phyloP scores from a whole-genome alignment of 2,329 filamentous ascomycete genomes.

The Colletotrichum sp. region DNA sequence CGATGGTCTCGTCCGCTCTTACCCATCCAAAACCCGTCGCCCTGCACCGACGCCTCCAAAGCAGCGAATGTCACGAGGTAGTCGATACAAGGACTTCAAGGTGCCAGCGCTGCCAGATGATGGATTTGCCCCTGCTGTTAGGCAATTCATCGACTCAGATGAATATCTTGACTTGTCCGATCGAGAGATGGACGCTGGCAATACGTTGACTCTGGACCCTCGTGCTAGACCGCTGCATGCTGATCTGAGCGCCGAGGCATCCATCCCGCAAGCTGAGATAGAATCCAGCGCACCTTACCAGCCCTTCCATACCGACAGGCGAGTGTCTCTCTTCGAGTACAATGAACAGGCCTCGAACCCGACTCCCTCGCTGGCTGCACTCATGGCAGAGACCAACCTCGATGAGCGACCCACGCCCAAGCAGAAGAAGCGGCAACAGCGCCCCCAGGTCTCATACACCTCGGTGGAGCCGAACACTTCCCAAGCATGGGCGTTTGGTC shows the following conservation, averaged over 20 bases:
- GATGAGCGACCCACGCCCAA: constrained; percentile 41
- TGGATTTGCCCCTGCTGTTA: constrained; percentile 59
- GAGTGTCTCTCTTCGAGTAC: constrained; percentile 80
- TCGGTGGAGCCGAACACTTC: constrained; percentile 13
- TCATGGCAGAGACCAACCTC: constrained; percentile 45
- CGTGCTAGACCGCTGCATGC: constrained; percentile 40
- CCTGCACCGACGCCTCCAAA: constrained; percentile 58
- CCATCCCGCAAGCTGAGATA: constrained; percentile 81
- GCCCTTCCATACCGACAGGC: constrained; percentile 90
- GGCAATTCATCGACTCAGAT: constrained; percentile 61
- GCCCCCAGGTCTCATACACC: constrained; percentile 19
- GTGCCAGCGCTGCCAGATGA: constrained; percentile 68
- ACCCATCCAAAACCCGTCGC: constrained; percentile 62
- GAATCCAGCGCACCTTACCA: constrained; percentile 96
- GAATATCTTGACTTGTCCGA: constrained; percentile 60
- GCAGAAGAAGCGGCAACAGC: constrained; percentile 41
- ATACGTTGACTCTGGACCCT: constrained; percentile 56
- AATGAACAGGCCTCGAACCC: constrained; percentile 31
- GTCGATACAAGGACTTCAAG: constrained; percentile 69
- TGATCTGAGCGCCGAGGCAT: constrained; percentile 61
- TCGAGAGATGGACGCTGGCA: constrained; percentile 57
- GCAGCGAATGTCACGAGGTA: constrained; percentile 57
- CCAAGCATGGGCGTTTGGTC: constrained; percentile 63
- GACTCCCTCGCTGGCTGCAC: constrained; percentile 39
- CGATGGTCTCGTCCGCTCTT: constrained; percentile 69